A percentile compares a stretch with the other conserved stretches of the same genome.
These are phyloP conservation scores for Debaryomycetaceae sp. DNA, from an alignment of 1,139 yeast species.

Conservation along the genomic window DNA sequence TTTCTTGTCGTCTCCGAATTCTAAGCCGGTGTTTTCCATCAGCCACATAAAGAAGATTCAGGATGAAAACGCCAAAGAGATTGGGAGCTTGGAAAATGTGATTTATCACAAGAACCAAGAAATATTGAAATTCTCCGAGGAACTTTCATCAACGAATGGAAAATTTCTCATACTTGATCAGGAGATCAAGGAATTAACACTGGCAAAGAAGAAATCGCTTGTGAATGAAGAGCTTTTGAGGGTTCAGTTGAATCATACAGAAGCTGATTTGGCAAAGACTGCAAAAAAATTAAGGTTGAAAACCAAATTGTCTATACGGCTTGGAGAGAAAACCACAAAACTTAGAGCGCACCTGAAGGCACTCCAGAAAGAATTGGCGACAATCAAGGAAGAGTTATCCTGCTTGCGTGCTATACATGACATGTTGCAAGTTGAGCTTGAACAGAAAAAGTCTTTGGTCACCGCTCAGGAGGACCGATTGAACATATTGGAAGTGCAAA, in stretches of 20 bases:
- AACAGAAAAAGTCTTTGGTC: too few relatives aligned
- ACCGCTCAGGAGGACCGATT: too few relatives aligned
- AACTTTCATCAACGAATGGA: slow-evolving; percentile 17
- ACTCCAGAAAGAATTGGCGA: slow-evolving; percentile 9
- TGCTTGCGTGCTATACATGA: not conserved
- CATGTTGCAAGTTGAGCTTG: too few relatives aligned
- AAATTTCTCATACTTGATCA: slow-evolving; percentile 18
- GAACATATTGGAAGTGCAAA: slow-evolving; percentile 3
- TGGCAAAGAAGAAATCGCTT: slow-evolving; percentile 15
- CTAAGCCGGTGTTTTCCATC: slow-evolving; percentile 34
- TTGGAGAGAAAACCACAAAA: slow-evolving; percentile 10
- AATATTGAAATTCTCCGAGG: slow-evolving; percentile 17
- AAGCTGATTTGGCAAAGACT: slow-evolving; percentile 27
- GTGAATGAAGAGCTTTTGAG: slow-evolving; percentile 24
- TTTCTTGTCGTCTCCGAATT: slow-evolving; percentile 31
- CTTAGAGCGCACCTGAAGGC: slow-evolving; percentile 11
- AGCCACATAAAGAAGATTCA: slow-evolving; percentile 29
- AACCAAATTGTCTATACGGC: slow-evolving; percentile 12
- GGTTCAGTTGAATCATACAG: slow-evolving; percentile 27
- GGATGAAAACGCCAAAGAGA: slow-evolving; percentile 18
- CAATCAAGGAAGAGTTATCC: not conserved
- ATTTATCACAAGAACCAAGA: slow-evolving; percentile 16
- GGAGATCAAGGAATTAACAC: slow-evolving; percentile 18
- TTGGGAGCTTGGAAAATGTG: slow-evolving; percentile 14
- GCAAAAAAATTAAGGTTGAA: slow-evolving; percentile 24